Evolutionary conservation across 2,329 filamentous ascomycete species (phyloP).

Genomic region (Mariannaea elegans): DNA sequence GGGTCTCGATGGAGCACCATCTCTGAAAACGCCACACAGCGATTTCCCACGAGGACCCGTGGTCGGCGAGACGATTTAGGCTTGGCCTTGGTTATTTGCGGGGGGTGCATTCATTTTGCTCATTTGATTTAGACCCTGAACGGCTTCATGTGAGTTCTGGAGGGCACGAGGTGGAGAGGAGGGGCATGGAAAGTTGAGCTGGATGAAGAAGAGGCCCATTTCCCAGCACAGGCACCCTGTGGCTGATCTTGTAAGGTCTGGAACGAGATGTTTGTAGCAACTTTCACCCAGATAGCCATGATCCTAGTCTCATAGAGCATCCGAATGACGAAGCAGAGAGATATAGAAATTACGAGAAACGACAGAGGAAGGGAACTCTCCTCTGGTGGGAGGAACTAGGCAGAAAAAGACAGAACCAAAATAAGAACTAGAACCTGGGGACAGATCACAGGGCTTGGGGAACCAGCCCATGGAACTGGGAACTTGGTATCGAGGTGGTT

Average conservation of each 20-base stretch:
- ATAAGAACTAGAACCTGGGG: too few species aligned
- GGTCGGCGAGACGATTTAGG: conserved; percentile 1
- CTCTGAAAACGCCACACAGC: not conserved
- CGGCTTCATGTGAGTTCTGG: too few species aligned
- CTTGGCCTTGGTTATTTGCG: not conserved
- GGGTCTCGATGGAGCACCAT: not conserved
- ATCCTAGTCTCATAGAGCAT: not conserved
- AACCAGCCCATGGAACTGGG: too few species aligned
- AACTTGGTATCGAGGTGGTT: too few species aligned
- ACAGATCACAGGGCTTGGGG: too few species aligned
- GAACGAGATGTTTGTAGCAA: too few species aligned
- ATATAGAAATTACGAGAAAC: not conserved
- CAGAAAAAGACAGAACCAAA: too few species aligned
- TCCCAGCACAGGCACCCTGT: too few species aligned
- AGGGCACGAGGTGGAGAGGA: too few species aligned
- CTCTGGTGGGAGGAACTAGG: not conserved
- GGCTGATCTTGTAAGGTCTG: not conserved
- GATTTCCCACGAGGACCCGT: not conserved
- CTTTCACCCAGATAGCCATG: too few species aligned
- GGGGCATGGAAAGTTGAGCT: not conserved
- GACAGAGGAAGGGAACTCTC: not conserved
- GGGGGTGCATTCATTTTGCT: conserved; percentile 13
- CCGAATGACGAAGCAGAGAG: too few species aligned
- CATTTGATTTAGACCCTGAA: not conserved
- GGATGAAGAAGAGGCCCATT: not conserved